Conservation (phyloP, 495 filamentous ascomycete species). For the Cudoniella acicularis region DNA sequence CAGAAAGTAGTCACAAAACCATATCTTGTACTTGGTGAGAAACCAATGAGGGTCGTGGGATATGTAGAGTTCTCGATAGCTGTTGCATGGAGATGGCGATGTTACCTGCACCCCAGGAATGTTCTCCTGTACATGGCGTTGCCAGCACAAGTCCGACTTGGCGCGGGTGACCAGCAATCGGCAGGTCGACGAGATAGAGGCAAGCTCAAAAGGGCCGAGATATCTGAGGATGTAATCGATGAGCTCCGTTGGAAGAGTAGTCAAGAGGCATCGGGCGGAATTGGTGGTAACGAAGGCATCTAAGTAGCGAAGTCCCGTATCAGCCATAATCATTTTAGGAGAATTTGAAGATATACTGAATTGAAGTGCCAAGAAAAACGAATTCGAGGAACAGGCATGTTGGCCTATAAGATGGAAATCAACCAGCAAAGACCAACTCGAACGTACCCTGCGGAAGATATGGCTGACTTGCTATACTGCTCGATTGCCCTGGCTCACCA, state of each 20-base stretch:
- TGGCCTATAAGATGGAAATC: background rate
- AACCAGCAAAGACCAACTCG: background rate
- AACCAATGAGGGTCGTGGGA: conserved; percentile 83
- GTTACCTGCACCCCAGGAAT: conserved; percentile 52
- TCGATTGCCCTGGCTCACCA: background rate
- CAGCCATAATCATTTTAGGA: background rate
- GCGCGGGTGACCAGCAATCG: conserved; percentile 47
- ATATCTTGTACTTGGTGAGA: conserved; percentile 71
- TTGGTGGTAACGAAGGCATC: background rate
- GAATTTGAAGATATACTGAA: background rate
- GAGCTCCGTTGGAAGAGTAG: conserved; percentile 59
- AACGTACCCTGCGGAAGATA: background rate
- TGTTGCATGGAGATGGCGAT: conserved; percentile 51
- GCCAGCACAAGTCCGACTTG: conserved; percentile 59
- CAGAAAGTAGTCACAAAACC: conserved; percentile 74
- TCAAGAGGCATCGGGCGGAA: conserved; percentile 22
- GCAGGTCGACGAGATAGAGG: conserved; percentile 50
- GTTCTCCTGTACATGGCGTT: conserved; percentile 55
- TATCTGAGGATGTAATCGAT: conserved; percentile 58
- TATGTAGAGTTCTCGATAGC: conserved; percentile 65
- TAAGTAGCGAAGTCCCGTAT: background rate
- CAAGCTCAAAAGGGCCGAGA: conserved; percentile 56
- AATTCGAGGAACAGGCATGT: background rate
- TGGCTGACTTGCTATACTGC: background rate
- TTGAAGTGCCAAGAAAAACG: background rate